phyloP scores from a whole-genome alignment of 208 protist genomes.

The Wallacemonas collosoma region DNA sequence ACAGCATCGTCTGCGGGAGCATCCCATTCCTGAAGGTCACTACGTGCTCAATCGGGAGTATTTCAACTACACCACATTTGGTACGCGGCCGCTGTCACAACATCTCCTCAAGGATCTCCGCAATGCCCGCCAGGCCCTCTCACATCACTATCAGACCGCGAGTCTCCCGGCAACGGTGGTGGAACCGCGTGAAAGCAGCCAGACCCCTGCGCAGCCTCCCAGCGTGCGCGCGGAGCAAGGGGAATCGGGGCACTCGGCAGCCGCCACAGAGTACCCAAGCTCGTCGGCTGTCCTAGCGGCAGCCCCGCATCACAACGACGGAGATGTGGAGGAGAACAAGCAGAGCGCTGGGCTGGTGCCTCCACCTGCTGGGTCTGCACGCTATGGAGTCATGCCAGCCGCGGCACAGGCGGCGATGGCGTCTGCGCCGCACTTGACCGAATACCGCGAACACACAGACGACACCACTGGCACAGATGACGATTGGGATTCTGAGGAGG shows the following conservation, averaged over 20 bases:
- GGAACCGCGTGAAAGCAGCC: too few relatives aligned
- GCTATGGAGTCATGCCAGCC: too few relatives aligned
- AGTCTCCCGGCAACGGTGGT: neutral
- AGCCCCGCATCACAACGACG: neutral
- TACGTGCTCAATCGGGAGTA: constrained; percentile 41
- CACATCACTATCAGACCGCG: constrained; percentile 1
- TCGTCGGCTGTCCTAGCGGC: neutral
- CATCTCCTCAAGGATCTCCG: constrained; percentile 17
- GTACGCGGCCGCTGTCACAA: constrained; percentile 37
- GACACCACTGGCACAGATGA: too few relatives aligned
- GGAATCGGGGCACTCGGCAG: neutral
- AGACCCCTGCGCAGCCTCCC: too few relatives aligned
- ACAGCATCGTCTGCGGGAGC: constrained; percentile 37
- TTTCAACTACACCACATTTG: constrained; percentile 53
- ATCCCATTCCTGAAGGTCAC: constrained; percentile 44
- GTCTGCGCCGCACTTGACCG: too few relatives aligned
- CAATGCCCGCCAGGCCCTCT: neutral
- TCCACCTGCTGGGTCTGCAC: too few relatives aligned
- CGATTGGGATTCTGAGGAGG: too few relatives aligned
- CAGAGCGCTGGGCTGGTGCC: too few relatives aligned
- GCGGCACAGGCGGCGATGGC: too few relatives aligned
- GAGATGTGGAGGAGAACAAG: neutral
- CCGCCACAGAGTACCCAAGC: neutral
- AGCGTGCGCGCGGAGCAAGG: too few relatives aligned
- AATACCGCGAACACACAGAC: too few relatives aligned